Evolutionary conservation across 2,329 filamentous ascomycete genomes (phyloP).

Genomic region (Phialophora verrucosa): DNA sequence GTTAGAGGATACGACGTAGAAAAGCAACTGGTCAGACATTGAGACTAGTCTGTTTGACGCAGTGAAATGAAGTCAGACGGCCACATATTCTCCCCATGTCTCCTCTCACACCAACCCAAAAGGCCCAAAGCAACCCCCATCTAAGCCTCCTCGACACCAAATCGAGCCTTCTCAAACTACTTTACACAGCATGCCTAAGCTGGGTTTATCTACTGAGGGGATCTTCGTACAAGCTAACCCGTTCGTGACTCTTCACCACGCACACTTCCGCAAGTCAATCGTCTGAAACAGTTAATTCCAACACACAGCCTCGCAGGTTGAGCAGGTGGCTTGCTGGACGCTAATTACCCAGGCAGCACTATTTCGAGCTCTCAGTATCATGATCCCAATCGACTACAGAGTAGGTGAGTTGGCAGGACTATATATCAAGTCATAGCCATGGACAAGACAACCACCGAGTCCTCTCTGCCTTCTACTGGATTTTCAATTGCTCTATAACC

Average conservation of each 20-base stretch:
- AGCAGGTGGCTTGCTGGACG: background rate
- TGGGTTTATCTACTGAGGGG: background rate
- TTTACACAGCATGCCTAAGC: too few relatives aligned
- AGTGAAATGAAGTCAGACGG: too few relatives aligned
- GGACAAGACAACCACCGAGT: too few relatives aligned
- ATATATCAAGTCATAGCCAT: constrained; percentile 9
- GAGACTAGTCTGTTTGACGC: too few relatives aligned
- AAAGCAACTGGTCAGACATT: background rate
- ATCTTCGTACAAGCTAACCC: constrained; percentile 9
- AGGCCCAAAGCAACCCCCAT: background rate
- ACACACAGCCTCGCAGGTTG: background rate
- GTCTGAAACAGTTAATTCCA: constrained; percentile 4
- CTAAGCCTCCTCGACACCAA: background rate
- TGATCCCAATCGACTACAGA: background rate
- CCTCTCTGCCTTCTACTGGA: background rate
- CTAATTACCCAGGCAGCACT: constrained; percentile 12
- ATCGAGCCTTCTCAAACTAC: too few relatives aligned
- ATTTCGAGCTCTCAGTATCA: background rate
- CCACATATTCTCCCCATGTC: too few relatives aligned
- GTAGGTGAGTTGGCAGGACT: background rate
- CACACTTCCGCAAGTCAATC: too few relatives aligned
- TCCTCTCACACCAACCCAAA: too few relatives aligned
- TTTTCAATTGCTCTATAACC: background rate
- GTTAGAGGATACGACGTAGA: constrained; percentile 19
- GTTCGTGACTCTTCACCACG: background rate